Evolutionary conservation across 768 basidiomycete genomes (phyloP), one percentile per base, ranked within the genome.

Genomic region (Gloeostereum incarnatum): DNA sequence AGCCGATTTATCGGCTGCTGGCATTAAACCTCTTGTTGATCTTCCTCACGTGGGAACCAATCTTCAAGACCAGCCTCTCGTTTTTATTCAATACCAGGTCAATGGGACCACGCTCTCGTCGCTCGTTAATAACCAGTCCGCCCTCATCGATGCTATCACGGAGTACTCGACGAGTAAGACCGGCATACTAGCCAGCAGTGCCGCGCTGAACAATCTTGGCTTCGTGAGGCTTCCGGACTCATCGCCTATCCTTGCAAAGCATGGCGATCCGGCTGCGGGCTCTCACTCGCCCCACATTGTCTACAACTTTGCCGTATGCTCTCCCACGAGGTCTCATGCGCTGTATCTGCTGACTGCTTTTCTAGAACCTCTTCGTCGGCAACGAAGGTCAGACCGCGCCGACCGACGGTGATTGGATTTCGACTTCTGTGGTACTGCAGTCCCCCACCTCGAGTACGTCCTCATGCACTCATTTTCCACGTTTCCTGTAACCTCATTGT

Each of bases 191-290:
- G 31, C 33, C 6, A 36, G 40, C 13, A 10, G 22, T 3, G n/a
- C 18, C 6, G n/a, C n/a, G n/a, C 29, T 32, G 1, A 46, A 32
- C 11, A 42, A 50, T 7, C 4, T 50, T 13, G 48, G 36, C 3
- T 55, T 49, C 38, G 24, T 55, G 5, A 40, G 57, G 18, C 20
- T 56, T 14, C 43, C 39, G 5, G 32, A 36, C 1, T 46, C 39
- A 32, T 40, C 48, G 5, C 16, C 41, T 14, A 25, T 47, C 2
- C 35, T 51, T 10, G 29, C 40, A 6, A n/a, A 37, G 18, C 33
- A 45, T 21, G 9, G 36, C 2, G 55, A 58, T 41, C 56, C 56
- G 4, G 23, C 55, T 2, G 41, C 56, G 2, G 56, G 56, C 1
- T 40, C 51, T 2, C 16, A 38, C 17, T 36, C 45, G 3, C 18